Percentiles rank a stretch among this genome's conserved stretches.
These are phyloP conservation scores for Petunia secreta DNA, from an alignment of 257 asterid genomes.

Conservation along the genomic window DNA sequence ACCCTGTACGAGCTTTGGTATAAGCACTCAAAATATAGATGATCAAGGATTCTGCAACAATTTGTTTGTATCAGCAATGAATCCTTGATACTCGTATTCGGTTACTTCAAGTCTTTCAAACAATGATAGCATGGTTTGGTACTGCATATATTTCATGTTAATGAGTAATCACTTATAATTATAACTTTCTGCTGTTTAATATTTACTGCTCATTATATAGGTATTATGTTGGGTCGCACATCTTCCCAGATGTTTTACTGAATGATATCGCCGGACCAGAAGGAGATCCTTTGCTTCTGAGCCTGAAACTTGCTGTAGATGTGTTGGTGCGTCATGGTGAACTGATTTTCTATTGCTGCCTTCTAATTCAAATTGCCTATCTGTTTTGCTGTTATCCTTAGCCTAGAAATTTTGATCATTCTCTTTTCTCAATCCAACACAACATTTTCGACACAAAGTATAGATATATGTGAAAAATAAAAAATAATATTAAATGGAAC, in stretches of 20 bases:
- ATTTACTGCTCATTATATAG: slow-evolving; percentile 39
- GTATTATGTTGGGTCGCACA: slow-evolving; percentile 76
- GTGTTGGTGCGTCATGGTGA: slow-evolving; percentile 74
- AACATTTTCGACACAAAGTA: no score
- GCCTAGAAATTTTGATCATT: not conserved
- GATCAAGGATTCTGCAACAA: not conserved
- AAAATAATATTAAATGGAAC: no score
- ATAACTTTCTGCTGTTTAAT: slow-evolving; percentile 27
- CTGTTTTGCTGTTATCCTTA: not conserved
- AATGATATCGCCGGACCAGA: slow-evolving; percentile 99
- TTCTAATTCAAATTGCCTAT: slow-evolving; percentile 3
- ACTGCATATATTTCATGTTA: not conserved
- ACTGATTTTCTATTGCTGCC: slow-evolving; percentile 27
- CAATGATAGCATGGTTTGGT: not conserved
- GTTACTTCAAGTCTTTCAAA: slow-evolving; percentile 5
- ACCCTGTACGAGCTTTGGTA: not conserved
- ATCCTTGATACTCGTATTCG: slow-evolving; percentile 22
- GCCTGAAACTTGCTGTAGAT: slow-evolving; percentile 97
- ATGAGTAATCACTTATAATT: not conserved
- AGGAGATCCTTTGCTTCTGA: slow-evolving; percentile 85
- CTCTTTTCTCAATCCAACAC: not conserved
- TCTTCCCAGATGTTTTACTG: slow-evolving; percentile 88
- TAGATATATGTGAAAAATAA: no score
- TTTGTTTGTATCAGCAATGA: not conserved
- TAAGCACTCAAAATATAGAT: not conserved